Conservation (phyloP, 2,329 filamentous ascomycete genomes). For the Colletotrichum karsti region DNA sequence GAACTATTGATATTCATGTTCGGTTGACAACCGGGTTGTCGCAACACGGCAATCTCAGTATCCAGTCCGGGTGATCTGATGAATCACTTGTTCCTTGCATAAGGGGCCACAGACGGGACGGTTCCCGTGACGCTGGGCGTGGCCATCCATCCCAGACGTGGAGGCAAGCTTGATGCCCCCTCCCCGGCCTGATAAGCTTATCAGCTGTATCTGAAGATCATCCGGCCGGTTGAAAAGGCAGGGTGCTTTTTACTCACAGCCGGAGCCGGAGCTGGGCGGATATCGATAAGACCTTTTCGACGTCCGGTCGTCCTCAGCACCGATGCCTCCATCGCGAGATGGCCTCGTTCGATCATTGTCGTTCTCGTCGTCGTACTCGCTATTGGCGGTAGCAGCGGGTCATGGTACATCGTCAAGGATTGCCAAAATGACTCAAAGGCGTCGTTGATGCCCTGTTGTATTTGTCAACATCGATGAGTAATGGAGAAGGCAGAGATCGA, state of each 20-base stretch:
- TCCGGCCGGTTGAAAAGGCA: not conserved
- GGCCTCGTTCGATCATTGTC: too few species aligned
- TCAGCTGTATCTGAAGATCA: slow-evolving; percentile 15
- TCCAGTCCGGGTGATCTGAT: not conserved
- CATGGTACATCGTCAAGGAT: not conserved
- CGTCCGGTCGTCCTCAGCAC: not conserved
- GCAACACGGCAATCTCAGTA: slow-evolving; percentile 10
- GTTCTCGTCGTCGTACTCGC: not conserved
- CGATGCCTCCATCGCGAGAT: too few species aligned
- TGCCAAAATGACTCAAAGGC: not conserved
- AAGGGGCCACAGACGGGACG: slow-evolving; percentile 13
- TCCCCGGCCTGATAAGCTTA: slow-evolving; percentile 22
- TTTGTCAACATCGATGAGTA: not conserved
- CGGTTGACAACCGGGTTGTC: not conserved
- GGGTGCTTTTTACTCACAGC: not conserved
- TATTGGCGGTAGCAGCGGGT: not conserved
- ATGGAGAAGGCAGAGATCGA: not conserved
- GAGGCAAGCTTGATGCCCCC: not conserved
- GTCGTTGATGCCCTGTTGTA: not conserved
- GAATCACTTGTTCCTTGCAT: slow-evolving; percentile 27
- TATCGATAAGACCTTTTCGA: not conserved
- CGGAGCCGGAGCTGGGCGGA: not conserved
- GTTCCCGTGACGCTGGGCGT: slow-evolving; percentile 12
- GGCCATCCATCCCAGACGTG: not conserved
- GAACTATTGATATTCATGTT: not conserved